Conservation (phyloP, 1,284 basidiomycete species). For the Puccinia brachypodii region DNA sequence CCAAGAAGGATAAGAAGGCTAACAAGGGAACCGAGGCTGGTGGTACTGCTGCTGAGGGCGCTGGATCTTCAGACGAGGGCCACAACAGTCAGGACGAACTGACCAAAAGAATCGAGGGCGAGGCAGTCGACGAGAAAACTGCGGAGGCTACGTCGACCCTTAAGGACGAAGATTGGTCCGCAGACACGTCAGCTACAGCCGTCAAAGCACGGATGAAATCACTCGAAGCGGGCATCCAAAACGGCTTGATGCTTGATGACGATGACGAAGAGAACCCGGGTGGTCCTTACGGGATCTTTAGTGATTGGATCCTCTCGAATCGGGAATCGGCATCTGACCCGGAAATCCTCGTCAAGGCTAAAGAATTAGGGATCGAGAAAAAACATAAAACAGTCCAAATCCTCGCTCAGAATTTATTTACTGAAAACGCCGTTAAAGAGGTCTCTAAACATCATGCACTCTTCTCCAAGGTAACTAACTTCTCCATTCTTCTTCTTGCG, state of each 20-base stretch:
- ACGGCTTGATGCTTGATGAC: slow-evolving; percentile 62
- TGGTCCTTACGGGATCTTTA: slow-evolving; percentile 81
- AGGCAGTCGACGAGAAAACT: slow-evolving; percentile 58
- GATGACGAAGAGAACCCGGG: slow-evolving; percentile 80
- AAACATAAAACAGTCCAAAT: slow-evolving; percentile 91
- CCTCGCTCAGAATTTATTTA: slow-evolving; percentile 83
- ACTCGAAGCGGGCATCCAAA: slow-evolving; percentile 67
- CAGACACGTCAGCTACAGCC: slow-evolving; percentile 86
- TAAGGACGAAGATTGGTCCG: slow-evolving; percentile 71
- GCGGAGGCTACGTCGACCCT: slow-evolving; percentile 60
- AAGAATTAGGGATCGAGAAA: slow-evolving; percentile 88
- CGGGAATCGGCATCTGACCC: slow-evolving; percentile 62
- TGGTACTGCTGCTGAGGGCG: slow-evolving; percentile 52
- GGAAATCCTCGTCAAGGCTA: slow-evolving; percentile 81
- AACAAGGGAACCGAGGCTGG: slow-evolving; percentile 61
- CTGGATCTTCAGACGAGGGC: slow-evolving; percentile 50
- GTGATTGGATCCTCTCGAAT: slow-evolving; percentile 82
- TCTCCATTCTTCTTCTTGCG: neutral
- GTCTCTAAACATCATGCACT: slow-evolving; percentile 72
- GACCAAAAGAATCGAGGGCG: slow-evolving; percentile 62
- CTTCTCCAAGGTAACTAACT: slow-evolving; percentile 70
- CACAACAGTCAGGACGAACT: slow-evolving; percentile 59
- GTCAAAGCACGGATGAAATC: slow-evolving; percentile 81
- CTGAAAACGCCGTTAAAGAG: slow-evolving; percentile 71
- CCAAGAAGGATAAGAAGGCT: slow-evolving; percentile 55